These are phyloP conservation scores for Candida dendrica DNA, from an alignment of 805 yeast species.

Conservation along the genomic window DNA sequence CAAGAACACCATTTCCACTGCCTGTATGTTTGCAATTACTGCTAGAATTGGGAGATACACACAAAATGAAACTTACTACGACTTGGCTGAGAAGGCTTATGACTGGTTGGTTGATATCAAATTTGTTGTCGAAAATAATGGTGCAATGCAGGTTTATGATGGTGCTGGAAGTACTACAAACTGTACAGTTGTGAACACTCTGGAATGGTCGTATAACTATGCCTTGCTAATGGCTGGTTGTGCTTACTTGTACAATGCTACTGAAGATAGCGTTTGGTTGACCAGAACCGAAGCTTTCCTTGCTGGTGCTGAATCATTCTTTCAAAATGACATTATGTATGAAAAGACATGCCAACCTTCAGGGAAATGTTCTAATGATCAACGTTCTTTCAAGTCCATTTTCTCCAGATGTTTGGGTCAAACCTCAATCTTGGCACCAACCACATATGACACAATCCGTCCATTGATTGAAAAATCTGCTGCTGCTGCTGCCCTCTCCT, in stretches of 20 bases:
- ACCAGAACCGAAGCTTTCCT: conserved; percentile 38
- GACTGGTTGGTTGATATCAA: conserved; percentile 50
- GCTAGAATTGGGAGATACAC: conserved; percentile 60
- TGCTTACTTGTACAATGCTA: conserved; percentile 61
- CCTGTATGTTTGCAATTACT: conserved; percentile 54
- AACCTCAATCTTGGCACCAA: conserved; percentile 49
- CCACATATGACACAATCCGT: conserved; percentile 33
- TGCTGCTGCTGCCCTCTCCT: conserved; percentile 59
- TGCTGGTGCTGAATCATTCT: conserved; percentile 39
- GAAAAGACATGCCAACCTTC: conserved; percentile 55
- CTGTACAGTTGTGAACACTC: conserved; percentile 41
- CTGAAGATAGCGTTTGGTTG: conserved; percentile 45
- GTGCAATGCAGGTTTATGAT: conserved; percentile 38
- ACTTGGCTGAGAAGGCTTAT: conserved; percentile 47
- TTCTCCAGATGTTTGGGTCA: conserved; percentile 57
- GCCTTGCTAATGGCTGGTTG: conserved; percentile 62
- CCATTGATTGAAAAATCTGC: conserved; percentile 45
- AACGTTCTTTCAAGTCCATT: conserved; percentile 67
- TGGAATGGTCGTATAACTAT: conserved; percentile 66
- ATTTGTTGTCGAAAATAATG: conserved; percentile 31
- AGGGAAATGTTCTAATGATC: conserved; percentile 61
- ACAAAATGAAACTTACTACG: conserved; percentile 45
- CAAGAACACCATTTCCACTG: conserved; percentile 59
- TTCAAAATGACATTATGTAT: conserved; percentile 43
- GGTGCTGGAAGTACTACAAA: conserved; percentile 47